A percentile compares a stretch with the other conserved stretches of the same genome.
Conservation (phyloP, 164 flowering plant genomes). For the Santalum album region DNA sequence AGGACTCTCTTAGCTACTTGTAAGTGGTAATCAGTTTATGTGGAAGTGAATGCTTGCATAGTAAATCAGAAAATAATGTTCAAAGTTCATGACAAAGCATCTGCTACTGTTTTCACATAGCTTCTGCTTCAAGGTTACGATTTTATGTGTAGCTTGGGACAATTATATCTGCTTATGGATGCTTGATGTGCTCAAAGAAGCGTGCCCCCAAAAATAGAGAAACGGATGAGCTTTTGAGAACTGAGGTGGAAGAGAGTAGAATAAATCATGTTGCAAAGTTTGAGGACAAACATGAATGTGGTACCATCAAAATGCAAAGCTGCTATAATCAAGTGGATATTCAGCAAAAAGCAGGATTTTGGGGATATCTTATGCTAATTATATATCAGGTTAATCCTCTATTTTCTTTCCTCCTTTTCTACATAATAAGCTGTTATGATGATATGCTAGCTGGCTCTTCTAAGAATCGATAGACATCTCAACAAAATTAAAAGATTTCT, state of each 20-base stretch:
- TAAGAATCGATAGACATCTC: not conserved
- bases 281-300: conserved; percentile 11
- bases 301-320: conserved; percentile 23
- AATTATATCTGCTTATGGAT: conserved; percentile 43
- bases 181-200: conserved; percentile 21
- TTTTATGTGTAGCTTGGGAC: conserved; percentile 32
- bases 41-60: not conserved
- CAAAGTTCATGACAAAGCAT: not conserved
- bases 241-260: conserved; percentile 16
- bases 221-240: conserved; percentile 13
- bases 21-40: too few species aligned
- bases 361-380: conserved; percentile 48
- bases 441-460: not conserved
- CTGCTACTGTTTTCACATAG: not conserved
- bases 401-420: conserved; percentile 3
- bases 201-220: conserved; percentile 14
- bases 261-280: conserved; percentile 8
- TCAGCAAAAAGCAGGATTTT: conserved; percentile 34
- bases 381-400: conserved; percentile 37
- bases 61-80: not conserved
- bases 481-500: not conserved
- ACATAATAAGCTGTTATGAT: not conserved
- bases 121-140: not conserved
- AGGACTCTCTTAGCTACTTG: not conserved
- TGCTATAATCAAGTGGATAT: conserved; percentile 21